Evolutionary conservation across 768 basidiomycete genomes (phyloP).

Genomic region (Myochromella boudieri): DNA sequence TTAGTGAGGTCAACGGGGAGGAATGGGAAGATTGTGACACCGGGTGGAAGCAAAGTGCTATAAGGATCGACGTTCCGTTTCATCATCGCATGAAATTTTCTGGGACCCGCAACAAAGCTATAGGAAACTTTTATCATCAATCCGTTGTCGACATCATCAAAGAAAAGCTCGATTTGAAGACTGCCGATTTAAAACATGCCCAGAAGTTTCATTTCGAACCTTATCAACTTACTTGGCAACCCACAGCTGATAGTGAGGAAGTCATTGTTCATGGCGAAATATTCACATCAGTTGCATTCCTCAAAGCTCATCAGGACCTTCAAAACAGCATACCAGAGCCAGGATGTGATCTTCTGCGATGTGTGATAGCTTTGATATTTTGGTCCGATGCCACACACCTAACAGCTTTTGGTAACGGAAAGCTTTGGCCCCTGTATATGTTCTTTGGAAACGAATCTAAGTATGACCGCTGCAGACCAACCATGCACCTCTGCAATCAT

Average conservation of each 20-base stretch:
- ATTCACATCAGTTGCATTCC: slow-evolving; percentile 7
- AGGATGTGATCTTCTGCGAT: slow-evolving; percentile 13
- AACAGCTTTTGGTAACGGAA: slow-evolving; percentile 26
- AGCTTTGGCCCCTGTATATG: slow-evolving; percentile 25
- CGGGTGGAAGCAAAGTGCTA: slow-evolving; percentile 15
- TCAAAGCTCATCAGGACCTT: not conserved
- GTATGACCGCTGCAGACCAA: slow-evolving; percentile 18
- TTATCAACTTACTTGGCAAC: slow-evolving; percentile 16
- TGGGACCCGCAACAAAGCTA: not conserved
- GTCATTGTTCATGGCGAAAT: slow-evolving; percentile 1
- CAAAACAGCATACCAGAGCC: slow-evolving; percentile 5
- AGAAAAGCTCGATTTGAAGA: no score
- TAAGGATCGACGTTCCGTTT: slow-evolving; percentile 10
- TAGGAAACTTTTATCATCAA: slow-evolving; percentile 18
- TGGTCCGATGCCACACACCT: slow-evolving; percentile 32
- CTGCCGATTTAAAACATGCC: no score
- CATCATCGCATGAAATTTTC: slow-evolving; percentile 3
- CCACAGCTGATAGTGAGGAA: not conserved
- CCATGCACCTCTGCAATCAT: slow-evolving; percentile 1
- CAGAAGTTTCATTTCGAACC: no score
- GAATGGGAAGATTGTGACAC: slow-evolving; percentile 9
- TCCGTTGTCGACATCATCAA: slow-evolving; percentile 12
- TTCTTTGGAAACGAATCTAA: slow-evolving; percentile 25
- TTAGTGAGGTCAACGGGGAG: not conserved
- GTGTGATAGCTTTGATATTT: slow-evolving; percentile 24